phyloP scores from a whole-genome alignment of 768 basidiomycete species.

The Stropharia rugosoannulata region DNA sequence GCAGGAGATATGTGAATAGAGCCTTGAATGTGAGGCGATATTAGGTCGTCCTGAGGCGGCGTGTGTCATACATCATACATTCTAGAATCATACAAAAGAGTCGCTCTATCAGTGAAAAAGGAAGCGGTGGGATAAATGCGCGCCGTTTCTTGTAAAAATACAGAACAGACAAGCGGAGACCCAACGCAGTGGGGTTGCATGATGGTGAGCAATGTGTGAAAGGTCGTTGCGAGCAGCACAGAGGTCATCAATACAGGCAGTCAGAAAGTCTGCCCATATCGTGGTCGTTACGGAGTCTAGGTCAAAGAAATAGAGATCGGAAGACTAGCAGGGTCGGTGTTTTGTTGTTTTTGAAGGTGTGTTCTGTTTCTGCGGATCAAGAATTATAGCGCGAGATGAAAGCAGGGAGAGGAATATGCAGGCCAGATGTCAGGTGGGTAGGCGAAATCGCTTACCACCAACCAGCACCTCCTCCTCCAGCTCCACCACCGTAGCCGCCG shows the following conservation, averaged over 20 bases:
- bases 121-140: neutral
- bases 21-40: slow-evolving; percentile 2
- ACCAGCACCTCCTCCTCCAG: slow-evolving; percentile 31
- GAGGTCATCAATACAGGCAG: slow-evolving; percentile 12
- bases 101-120: slow-evolving; percentile 19
- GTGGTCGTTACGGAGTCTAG: slow-evolving; percentile 18
- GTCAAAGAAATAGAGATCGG: slow-evolving; percentile 17
- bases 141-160: neutral
- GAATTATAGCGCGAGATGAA: neutral
- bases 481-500: slow-evolving; percentile 29
- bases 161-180: neutral
- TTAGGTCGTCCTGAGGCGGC: slow-evolving; percentile 14
- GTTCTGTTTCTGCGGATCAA: slow-evolving; percentile 30
- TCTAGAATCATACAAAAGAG: slow-evolving; percentile 21
- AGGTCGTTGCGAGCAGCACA: slow-evolving; percentile 21
- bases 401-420: neutral
- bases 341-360: slow-evolving; percentile 26
- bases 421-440: slow-evolving; percentile 9
- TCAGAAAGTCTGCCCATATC: neutral
- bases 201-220: slow-evolving; percentile 11
- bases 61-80: slow-evolving; percentile 25
- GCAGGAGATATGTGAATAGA: neutral
- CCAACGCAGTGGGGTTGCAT: slow-evolving; percentile 10
- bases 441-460: slow-evolving; percentile 42
- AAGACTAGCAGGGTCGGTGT: slow-evolving; percentile 17